Percentiles rank a stretch among this genome's conserved stretches.
These are phyloP conservation scores for Kodamaea kakaduensis DNA, from an alignment of 805 yeast species.

Conservation along the genomic window DNA sequence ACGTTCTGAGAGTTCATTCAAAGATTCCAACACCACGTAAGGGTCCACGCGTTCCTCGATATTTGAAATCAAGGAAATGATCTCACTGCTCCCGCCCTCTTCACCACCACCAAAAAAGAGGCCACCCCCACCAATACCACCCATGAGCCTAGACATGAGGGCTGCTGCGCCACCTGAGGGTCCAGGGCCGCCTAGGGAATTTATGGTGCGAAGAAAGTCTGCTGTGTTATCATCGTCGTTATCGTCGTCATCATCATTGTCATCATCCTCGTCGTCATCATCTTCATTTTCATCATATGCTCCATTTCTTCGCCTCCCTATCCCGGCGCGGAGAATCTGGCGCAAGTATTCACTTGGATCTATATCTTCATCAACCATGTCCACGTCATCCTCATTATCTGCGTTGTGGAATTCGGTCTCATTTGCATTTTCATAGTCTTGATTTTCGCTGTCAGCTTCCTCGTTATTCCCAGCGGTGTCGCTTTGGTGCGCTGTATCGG, in stretches of 20 bases:
- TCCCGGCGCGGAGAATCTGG: conserved; percentile 8
- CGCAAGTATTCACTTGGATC: conserved; percentile 11
- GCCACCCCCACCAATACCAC: conserved; percentile 3
- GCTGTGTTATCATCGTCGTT: conserved; percentile 9
- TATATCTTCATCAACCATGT: conserved; percentile 9
- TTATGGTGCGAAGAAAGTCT: conserved; percentile 5
- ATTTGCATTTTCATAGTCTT: conserved; percentile 18
- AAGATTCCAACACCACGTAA: conserved; percentile 56
- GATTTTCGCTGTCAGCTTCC: conserved; percentile 20
- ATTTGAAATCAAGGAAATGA: conserved; percentile 33
- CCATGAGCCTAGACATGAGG: conserved; percentile 3
- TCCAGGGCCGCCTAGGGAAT: conserved; percentile 1
- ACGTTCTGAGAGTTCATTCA: conserved; percentile 61
- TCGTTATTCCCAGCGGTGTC: too few relatives aligned
- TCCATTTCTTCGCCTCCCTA: conserved; percentile 11
- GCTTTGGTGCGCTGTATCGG: too few relatives aligned
- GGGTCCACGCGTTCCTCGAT: conserved; percentile 51
- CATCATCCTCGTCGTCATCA: conserved; percentile 12
- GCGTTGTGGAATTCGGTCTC: conserved; percentile 12
- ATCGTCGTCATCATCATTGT: conserved; percentile 14
- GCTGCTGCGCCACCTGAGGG: conserved; percentile 1
- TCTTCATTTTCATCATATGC: conserved; percentile 10
- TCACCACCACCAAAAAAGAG: conserved; percentile 8
- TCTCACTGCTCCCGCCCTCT: conserved; percentile 24
- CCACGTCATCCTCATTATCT: conserved; percentile 9